Conservation (phyloP, 768 basidiomycete species). For the Termitomyces sp. region DNA sequence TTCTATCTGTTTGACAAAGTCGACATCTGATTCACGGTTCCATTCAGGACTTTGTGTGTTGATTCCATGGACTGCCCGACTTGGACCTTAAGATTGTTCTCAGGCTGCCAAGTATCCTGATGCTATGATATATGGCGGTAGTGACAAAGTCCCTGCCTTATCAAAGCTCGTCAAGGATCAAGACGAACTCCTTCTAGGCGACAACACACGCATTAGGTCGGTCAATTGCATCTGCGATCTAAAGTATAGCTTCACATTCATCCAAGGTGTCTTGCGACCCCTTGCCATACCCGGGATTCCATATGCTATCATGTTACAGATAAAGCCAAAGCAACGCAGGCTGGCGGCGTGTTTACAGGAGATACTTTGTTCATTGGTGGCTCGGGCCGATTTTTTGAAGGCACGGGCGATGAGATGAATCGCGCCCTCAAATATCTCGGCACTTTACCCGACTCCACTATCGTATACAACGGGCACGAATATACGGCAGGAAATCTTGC, state of each 20-base stretch:
- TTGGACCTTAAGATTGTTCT: constrained; percentile 7
- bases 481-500: constrained; percentile 76
- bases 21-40: neutral
- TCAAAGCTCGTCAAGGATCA: constrained; percentile 78
- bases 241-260: constrained; percentile 6
- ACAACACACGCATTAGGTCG: constrained; percentile 59
- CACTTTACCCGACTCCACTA: constrained; percentile 73
- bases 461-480: constrained; percentile 90
- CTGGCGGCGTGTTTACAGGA: constrained; percentile 89
- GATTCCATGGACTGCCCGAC: neutral
- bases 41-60: constrained; percentile 50
- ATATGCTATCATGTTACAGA: constrained; percentile 85
- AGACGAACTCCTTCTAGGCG: constrained; percentile 74
- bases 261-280: constrained; percentile 76
- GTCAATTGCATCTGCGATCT: constrained; percentile 1
- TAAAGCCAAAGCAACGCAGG: constrained; percentile 42
- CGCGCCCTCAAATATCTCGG: constrained; percentile 68
- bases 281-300: constrained; percentile 96
- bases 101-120: constrained; percentile 44
- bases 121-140: constrained; percentile 79
- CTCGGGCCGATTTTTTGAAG: constrained; percentile 95
- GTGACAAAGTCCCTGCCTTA: constrained; percentile 61
- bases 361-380: constrained; percentile 90
- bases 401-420: constrained; percentile 78
- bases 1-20: constrained; percentile 1